phyloP scores from a whole-genome alignment of 2,329 filamentous ascomycete species.

The Periconia sp. region DNA sequence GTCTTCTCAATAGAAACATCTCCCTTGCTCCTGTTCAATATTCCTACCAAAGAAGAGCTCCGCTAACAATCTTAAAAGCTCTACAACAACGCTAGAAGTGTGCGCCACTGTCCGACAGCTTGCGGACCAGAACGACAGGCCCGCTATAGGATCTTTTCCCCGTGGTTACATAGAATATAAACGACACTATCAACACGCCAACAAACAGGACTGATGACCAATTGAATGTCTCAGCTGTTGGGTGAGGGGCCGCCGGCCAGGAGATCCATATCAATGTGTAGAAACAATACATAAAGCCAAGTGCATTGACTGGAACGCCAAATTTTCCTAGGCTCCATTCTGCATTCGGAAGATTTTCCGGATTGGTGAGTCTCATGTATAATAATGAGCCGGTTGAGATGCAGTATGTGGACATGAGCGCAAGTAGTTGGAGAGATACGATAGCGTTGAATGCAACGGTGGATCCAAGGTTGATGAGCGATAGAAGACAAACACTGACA shows the following conservation, averaged over 20 bases:
- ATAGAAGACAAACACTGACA: conserved; percentile 30
- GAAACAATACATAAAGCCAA: conserved; percentile 37
- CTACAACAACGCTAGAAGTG: too few species aligned
- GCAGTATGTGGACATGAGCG: conserved; percentile 46
- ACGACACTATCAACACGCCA: conserved; percentile 25
- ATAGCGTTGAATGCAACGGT: conserved; percentile 40
- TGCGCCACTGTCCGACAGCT: too few species aligned
- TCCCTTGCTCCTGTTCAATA: too few species aligned
- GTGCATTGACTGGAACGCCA: conserved; percentile 43
- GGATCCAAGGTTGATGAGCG: conserved; percentile 39
- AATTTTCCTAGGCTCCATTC: conserved; percentile 44
- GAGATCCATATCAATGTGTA: conserved; percentile 48
- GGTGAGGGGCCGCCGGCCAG: conserved; percentile 39
- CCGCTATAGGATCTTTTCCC: conserved; percentile 38
- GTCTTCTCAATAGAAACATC: too few species aligned
- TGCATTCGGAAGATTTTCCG: conserved; percentile 40
- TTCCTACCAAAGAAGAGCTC: too few species aligned
- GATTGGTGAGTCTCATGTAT: conserved; percentile 40
- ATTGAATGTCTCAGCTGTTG: conserved; percentile 31
- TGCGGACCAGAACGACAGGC: conserved; percentile 33
- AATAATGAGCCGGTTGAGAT: conserved; percentile 46
- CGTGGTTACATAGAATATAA: conserved; percentile 31
- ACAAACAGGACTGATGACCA: conserved; percentile 42
- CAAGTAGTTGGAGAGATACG: conserved; percentile 43
- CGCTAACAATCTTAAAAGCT: too few species aligned